phyloP scores from a whole-genome alignment of 257 asterid species.

The Ilex aquifolium region DNA sequence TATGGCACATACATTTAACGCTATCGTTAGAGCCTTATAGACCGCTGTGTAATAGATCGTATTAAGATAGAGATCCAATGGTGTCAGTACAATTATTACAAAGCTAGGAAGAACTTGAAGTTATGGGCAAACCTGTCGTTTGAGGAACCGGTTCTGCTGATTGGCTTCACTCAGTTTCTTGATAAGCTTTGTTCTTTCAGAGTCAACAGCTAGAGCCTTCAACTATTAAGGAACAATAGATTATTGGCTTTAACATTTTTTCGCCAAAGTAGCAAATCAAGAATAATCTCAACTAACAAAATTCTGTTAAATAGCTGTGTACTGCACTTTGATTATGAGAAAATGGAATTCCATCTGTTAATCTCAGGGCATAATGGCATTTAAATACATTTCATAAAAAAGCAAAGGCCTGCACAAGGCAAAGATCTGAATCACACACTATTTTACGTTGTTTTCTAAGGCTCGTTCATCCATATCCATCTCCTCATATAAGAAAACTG shows the following conservation, averaged over 20 bases:
- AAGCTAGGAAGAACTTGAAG: too few relatives aligned
- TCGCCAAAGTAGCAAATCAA: neutral
- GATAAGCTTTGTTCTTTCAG: slow-evolving; percentile 66
- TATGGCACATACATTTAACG: too few relatives aligned
- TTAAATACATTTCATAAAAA: too few relatives aligned
- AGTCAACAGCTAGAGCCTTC: slow-evolving; percentile 56
- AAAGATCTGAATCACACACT: neutral
- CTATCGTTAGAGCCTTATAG: too few relatives aligned
- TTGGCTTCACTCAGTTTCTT: slow-evolving; percentile 92
- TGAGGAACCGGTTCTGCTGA: slow-evolving; percentile 66
- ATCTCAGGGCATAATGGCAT: neutral
- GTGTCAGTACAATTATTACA: too few relatives aligned
- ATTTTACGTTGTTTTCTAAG: neutral
- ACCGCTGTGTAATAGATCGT: too few relatives aligned
- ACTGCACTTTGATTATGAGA: neutral
- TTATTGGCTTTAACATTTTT: slow-evolving; percentile 2
- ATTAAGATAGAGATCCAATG: too few relatives aligned
- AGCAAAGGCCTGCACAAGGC: neutral
- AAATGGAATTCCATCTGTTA: neutral
- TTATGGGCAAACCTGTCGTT: slow-evolving; percentile 62
- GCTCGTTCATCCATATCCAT: neutral
- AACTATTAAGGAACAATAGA: slow-evolving; percentile 39
- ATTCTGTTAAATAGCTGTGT: neutral
- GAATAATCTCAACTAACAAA: neutral
- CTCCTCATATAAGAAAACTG: too few relatives aligned